A percentile compares a stretch with the other conserved stretches of the same genome.
phyloP scores from a whole-genome alignment of 495 filamentous ascomycete genomes.

The Pyrenopolyporus hunteri region DNA sequence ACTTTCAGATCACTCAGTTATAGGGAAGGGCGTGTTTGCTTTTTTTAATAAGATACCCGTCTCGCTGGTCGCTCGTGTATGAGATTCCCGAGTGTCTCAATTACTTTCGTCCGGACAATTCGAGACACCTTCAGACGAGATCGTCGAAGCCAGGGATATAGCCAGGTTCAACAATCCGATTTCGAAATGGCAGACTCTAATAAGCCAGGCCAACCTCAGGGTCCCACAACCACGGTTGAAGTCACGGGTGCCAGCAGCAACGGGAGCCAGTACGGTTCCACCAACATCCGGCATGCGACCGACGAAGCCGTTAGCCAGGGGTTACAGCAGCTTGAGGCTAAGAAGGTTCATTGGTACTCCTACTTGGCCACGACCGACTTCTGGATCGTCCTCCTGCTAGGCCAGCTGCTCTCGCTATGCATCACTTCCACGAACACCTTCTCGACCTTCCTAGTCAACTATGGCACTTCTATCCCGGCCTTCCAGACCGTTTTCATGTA shows the following conservation, averaged over 20 bases:
- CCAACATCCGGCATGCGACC: slow-evolving; percentile 13
- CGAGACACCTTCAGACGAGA: slow-evolving; percentile 20
- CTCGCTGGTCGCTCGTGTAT: slow-evolving; percentile 8
- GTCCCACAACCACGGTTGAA: slow-evolving; percentile 32
- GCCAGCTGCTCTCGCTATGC: slow-evolving; percentile 86
- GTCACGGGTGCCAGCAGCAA: slow-evolving; percentile 23
- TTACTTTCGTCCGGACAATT: slow-evolving; percentile 18
- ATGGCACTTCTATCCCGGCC: slow-evolving; percentile 86
- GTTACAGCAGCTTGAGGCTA: slow-evolving; percentile 53
- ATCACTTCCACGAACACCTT: slow-evolving; percentile 92
- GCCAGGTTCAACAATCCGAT: slow-evolving; percentile 26
- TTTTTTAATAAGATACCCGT: slow-evolving; percentile 9
- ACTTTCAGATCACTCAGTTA: slow-evolving; percentile 9
- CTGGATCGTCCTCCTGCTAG: slow-evolving; percentile 79
- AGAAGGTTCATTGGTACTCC: slow-evolving; percentile 70
- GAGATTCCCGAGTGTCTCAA: slow-evolving; percentile 15
- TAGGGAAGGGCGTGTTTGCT: not conserved
- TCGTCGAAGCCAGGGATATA: slow-evolving; percentile 26
- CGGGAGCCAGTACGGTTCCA: slow-evolving; percentile 6
- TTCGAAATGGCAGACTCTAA: slow-evolving; percentile 39
- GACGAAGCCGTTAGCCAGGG: slow-evolving; percentile 43
- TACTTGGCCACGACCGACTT: slow-evolving; percentile 87
- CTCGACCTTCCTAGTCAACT: slow-evolving; percentile 69
- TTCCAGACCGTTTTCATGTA: slow-evolving; percentile 98
- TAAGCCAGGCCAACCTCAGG: slow-evolving; percentile 29